phyloP scores from a whole-genome alignment of 192 early-diverging fungal genomes.

The Coemansia sp. region DNA sequence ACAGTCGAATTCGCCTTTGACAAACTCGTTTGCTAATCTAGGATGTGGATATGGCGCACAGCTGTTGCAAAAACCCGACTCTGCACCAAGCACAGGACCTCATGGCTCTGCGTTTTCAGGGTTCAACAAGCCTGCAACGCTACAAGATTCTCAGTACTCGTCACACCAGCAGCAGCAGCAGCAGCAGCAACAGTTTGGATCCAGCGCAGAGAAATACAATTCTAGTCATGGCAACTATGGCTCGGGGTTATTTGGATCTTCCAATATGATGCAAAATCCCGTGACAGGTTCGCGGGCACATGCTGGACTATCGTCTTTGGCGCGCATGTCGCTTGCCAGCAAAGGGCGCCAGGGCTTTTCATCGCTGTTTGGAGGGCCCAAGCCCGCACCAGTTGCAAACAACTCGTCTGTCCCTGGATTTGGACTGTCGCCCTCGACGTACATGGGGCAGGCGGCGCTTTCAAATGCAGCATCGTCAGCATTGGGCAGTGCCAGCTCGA shows the following conservation, averaged over 20 bases:
- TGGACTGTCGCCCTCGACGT: not conserved
- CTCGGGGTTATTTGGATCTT: not conserved
- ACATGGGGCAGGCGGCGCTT: not conserved
- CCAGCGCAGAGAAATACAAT: not conserved
- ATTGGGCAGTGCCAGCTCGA: not conserved
- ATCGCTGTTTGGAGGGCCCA: not conserved
- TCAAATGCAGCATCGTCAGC: not conserved
- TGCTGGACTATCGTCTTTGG: slow-evolving; percentile 9
- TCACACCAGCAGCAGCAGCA: slow-evolving; percentile 13
- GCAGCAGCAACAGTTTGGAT: slow-evolving; percentile 26
- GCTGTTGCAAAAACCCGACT: slow-evolving; percentile 11
- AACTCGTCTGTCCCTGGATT: slow-evolving; percentile 9
- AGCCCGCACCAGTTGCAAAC: slow-evolving; percentile 2
- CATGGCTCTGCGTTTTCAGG: not conserved
- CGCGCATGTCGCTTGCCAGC: slow-evolving; percentile 17
- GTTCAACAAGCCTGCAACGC: not conserved
- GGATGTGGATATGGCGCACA: slow-evolving; percentile 5
- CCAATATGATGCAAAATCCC: slow-evolving; percentile 12
- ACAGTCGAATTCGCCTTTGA: slow-evolving; percentile 3
- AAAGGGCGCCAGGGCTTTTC: slow-evolving; percentile 12
- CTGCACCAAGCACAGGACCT: not conserved
- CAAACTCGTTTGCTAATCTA: slow-evolving; percentile 8
- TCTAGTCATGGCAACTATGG: slow-evolving; percentile 6
- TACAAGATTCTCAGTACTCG: not conserved
- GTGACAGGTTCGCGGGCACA: slow-evolving; percentile 11